phyloP scores from a whole-genome alignment of 2,329 filamentous ascomycete genomes.

The Monilinia aucupariae region DNA sequence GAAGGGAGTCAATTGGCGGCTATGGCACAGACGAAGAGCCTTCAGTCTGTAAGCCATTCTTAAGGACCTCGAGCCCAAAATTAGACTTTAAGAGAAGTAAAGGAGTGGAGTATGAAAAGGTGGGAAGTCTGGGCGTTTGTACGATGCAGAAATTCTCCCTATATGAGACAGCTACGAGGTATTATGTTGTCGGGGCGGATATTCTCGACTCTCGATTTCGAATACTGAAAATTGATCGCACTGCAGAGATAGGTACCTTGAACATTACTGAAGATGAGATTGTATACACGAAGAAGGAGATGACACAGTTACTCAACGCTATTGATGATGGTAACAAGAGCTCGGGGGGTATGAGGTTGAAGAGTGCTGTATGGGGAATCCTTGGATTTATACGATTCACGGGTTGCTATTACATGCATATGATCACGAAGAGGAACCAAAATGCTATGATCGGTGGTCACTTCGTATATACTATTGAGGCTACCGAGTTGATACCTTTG shows the following conservation, averaged over 20 bases:
- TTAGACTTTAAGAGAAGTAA: slow-evolving; percentile 32
- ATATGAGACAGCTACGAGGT: slow-evolving; percentile 89
- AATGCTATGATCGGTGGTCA: slow-evolving; percentile 95
- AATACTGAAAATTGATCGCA: slow-evolving; percentile 91
- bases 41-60: slow-evolving; percentile 52
- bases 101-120: slow-evolving; percentile 33
- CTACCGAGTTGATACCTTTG: slow-evolving; percentile 83
- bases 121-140: slow-evolving; percentile 43
- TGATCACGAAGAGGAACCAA: slow-evolving; percentile 93
- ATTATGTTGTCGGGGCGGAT: slow-evolving; percentile 91
- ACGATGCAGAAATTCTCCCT: slow-evolving; percentile 95
- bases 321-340: slow-evolving; percentile 93
- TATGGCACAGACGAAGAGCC: slow-evolving; percentile 55
- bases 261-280: slow-evolving; percentile 91
- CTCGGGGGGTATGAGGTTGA: slow-evolving; percentile 82
- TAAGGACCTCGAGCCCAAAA: slow-evolving; percentile 47
- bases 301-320: slow-evolving; percentile 86
- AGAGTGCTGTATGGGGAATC: slow-evolving; percentile 87
- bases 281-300: slow-evolving; percentile 85
- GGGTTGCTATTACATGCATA: slow-evolving; percentile 91
- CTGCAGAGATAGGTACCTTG: slow-evolving; percentile 70
- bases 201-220: slow-evolving; percentile 83
- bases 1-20: slow-evolving; percentile 21
- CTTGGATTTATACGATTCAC: slow-evolving; percentile 96
- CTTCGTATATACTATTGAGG: slow-evolving; percentile 92